These are phyloP conservation scores for Mycosarcoma maydis DNA, from an alignment of 1,284 basidiomycete species.

Conservation along the genomic window DNA sequence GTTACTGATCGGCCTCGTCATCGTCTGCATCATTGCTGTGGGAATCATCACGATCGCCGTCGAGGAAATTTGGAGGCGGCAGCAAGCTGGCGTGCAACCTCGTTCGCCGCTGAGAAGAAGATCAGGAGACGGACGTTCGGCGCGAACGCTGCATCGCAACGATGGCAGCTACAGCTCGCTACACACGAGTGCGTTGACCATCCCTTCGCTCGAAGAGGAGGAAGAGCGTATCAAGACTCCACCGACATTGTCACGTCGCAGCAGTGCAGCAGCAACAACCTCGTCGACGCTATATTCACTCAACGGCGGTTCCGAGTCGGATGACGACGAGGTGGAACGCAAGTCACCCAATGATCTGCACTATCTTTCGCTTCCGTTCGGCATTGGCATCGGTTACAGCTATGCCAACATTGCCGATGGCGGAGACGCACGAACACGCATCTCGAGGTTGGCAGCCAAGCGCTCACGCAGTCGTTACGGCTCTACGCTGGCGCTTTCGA, in stretches of 20 bases:
- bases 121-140: constrained; percentile 22
- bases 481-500: constrained; percentile 22
- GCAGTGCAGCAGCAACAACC: constrained; percentile 30
- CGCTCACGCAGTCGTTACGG: constrained; percentile 6
- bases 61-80: constrained; percentile 29
- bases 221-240: constrained; percentile 45
- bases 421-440: constrained; percentile 18
- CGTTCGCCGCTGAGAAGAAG: constrained; percentile 34
- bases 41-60: constrained; percentile 33
- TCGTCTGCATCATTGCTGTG: constrained; percentile 42
- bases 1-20: constrained; percentile 35
- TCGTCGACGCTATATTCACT: constrained; percentile 13
- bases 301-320: constrained; percentile 22
- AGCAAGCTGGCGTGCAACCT: constrained; percentile 12
- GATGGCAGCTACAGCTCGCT: constrained; percentile 21
- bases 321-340: constrained; percentile 26
- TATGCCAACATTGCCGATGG: constrained; percentile 33
- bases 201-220: constrained; percentile 38
- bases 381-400: constrained; percentile 47
- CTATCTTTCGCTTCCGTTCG: constrained; percentile 42
- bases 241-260: constrained; percentile 34
- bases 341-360: constrained; percentile 28
- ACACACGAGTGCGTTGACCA: constrained; percentile 5
- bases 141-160: constrained; percentile 17
- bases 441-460: constrained; percentile 19